A percentile compares a stretch with the other conserved stretches of the same genome.
Evolutionary conservation across 371 early-diverging fungal genomes (phyloP).

Genomic region (Apophysomyces trapeziformis): DNA sequence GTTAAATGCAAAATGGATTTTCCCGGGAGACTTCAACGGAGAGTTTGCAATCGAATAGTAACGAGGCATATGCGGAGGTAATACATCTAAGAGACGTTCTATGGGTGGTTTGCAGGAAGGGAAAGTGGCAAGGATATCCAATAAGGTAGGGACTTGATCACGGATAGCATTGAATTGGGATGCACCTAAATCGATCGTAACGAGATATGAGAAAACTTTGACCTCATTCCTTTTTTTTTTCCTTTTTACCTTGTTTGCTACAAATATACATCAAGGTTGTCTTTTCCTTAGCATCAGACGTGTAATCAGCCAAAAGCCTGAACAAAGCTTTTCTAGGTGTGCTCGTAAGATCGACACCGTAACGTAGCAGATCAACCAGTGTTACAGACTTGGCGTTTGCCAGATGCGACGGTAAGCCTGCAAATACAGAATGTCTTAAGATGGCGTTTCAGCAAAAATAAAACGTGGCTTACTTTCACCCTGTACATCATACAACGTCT

Average conservation of each 20-base stretch:
- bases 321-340: conserved; percentile 81
- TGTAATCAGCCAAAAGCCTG: conserved; percentile 80
- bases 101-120: conserved; percentile 68
- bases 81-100: conserved; percentile 72
- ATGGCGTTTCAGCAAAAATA: not conserved
- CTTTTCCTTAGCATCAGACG: conserved; percentile 69
- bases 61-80: conserved; percentile 84
- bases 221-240: not conserved
- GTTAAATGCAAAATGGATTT: conserved; percentile 82
- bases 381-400: conserved; percentile 52
- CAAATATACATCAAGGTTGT: conserved; percentile 74
- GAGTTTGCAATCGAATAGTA: conserved; percentile 86
- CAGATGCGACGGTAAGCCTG: conserved; percentile 68
- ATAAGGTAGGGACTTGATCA: conserved; percentile 67
- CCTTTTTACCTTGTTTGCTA: conserved; percentile 69
- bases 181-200: conserved; percentile 48
- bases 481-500: conserved; percentile 39
- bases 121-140: conserved; percentile 81
- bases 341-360: conserved; percentile 74
- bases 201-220: not conserved
- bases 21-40: conserved; percentile 51
- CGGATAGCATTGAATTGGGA: conserved; percentile 69
- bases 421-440: not conserved
- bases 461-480: conserved; percentile 38
- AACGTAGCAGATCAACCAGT: conserved; percentile 65